Conservation (phyloP, 176 grass and related monocot genomes). For the Saccharum spontaneum region DNA sequence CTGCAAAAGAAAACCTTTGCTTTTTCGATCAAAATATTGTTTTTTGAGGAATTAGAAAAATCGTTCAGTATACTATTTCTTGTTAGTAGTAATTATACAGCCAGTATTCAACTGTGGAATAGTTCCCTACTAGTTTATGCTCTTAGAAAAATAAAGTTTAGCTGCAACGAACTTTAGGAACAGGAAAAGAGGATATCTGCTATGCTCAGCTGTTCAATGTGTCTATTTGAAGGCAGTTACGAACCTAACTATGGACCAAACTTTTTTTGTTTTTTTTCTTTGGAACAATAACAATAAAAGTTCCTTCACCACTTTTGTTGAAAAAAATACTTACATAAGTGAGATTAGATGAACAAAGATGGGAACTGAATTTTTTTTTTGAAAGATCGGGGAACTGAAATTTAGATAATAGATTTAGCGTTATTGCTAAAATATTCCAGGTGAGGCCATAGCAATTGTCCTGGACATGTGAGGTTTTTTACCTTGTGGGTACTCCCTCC, state of each 20-base stretch:
- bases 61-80: conserved; percentile 7
- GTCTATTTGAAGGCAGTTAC: neutral
- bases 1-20: neutral
- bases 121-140: neutral
- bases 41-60: neutral
- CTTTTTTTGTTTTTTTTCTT: neutral
- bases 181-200: neutral
- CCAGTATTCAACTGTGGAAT: neutral
- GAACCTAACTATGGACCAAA: neutral
- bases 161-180: neutral
- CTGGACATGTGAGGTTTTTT: neutral
- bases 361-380: neutral
- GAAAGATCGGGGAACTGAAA: neutral
- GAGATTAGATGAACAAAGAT: neutral
- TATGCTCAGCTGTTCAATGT: conserved; percentile 11
- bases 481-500: neutral
- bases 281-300: neutral
- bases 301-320: neutral
- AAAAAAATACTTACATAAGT: neutral
- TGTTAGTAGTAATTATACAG: neutral
- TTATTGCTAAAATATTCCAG: neutral
- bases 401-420: neutral
- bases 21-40: conserved; percentile 11
- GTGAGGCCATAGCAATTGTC: neutral
- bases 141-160: neutral